A percentile compares a stretch with the other conserved stretches of the same genome.
phyloP scores from a whole-genome alignment of 2,329 filamentous ascomycete genomes.

The Hymenoscyphus albidus region DNA sequence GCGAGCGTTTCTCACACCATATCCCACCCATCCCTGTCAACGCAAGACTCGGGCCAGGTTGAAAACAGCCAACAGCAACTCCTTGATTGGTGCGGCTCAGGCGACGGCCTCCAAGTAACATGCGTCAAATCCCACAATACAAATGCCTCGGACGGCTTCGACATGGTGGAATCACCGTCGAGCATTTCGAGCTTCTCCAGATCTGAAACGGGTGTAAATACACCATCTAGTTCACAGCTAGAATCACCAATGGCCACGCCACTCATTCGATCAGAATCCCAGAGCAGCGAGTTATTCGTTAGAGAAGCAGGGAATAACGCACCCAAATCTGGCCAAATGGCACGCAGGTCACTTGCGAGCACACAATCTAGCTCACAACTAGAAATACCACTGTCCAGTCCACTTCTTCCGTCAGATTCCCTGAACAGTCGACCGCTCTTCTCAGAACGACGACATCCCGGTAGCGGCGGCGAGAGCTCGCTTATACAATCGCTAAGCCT shows the following conservation, averaged over 20 bases:
- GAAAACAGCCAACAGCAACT: not conserved
- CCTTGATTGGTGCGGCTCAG: not conserved
- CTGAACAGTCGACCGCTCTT: not conserved
- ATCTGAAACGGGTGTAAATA: not conserved
- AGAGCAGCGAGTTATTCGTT: not conserved
- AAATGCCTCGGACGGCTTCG: not conserved
- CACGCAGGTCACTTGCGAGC: not conserved
- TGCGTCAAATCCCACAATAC: not conserved
- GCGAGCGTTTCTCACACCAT: not conserved
- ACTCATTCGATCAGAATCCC: not conserved
- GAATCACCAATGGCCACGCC: not conserved
- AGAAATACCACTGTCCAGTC: not conserved
- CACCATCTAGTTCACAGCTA: not conserved
- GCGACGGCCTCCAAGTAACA: not conserved
- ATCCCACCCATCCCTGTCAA: not conserved
- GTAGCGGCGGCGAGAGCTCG: not conserved
- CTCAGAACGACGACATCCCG: not conserved
- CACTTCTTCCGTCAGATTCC: not conserved
- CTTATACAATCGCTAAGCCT: not conserved
- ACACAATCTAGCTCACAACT: not conserved
- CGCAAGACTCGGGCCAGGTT: not conserved
- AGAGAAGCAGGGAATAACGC: not conserved
- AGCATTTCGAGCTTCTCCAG: not conserved
- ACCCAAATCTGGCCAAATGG: too few species aligned
- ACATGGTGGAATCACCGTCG: not conserved